Base-by-base conservation (phyloP, 2,329 filamentous ascomycete genomes). In the Penicillium brevicompactum region DNA sequence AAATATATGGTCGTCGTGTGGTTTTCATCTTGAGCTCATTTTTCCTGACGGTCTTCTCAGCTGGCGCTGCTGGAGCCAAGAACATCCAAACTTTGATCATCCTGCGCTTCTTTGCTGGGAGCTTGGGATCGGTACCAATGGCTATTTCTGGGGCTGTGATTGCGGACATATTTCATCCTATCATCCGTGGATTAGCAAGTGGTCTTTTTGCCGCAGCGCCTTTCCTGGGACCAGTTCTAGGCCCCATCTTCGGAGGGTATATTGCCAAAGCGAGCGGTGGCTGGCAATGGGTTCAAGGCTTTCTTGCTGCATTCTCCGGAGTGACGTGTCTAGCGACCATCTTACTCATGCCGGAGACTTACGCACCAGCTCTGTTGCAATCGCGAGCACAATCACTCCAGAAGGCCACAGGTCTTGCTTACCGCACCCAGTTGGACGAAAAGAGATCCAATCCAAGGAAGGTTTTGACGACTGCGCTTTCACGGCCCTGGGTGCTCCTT, bases 401-500 rank as follows among this genome's bases (percentile, higher is more conserved):
- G 6, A 74, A 77, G 53, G 67, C 69, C 53, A 86, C 81, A 0
- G 82, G 83, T 73, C 30, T 64, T 65, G 48, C 52, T n/a, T 61
- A 61, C 27, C 51, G 50, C 4, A 61, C 53, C 21, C 46, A 66
- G 43, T 58, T 73, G n/a, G 67, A 76, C n/a, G 62, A 74, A 11
- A 71, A 75, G 46, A 55, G 21, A 11, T 53, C 2, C 56, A 56
- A 10, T 48, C 52, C 16, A 57, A 71, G 3, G 69, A 30, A 70
- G 75, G 60, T 73, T 72, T 45, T 67, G 74, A 31, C 73, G 73
- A 4, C 61, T 4, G 80, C 83, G 6, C 75, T 89, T 11, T 78
- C 81, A 51, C 80, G 88, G 3, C 88, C 88, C 0, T 88, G 87
- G 85, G 76, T 87, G 37, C 78, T 91, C 50, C 80, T 91, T 10